phyloP scores from a whole-genome alignment of 345 rosid species.

The Ceriops zippeliana region DNA sequence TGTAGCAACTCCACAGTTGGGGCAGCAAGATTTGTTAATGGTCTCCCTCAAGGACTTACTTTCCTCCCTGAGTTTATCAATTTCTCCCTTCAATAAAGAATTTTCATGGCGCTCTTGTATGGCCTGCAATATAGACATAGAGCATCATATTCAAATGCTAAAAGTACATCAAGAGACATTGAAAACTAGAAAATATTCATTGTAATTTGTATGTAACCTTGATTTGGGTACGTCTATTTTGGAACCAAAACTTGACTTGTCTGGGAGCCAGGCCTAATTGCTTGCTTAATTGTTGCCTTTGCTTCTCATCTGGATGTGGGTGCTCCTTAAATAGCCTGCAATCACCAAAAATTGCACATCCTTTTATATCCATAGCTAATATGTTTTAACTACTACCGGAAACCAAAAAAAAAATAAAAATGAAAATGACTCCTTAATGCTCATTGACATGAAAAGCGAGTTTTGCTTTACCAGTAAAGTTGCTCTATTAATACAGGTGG shows the following conservation, averaged over 20 bases:
- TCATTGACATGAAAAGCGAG: too few species aligned
- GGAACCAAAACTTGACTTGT: constrained; percentile 99
- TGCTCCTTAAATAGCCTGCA: constrained; percentile 89
- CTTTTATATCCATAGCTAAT: not conserved
- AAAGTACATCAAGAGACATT: not conserved
- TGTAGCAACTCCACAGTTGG: constrained; percentile 69
- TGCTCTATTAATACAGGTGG: too few species aligned
- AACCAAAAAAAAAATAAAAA: too few species aligned
- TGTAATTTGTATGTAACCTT: constrained; percentile 33
- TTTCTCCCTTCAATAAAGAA: constrained; percentile 69
- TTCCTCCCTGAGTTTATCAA: constrained; percentile 84
- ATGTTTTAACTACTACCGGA: too few species aligned
- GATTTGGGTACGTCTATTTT: constrained; percentile 95
- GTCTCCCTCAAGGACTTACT: constrained; percentile 85
- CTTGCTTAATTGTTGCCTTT: constrained; percentile 90
- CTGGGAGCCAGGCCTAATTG: constrained; percentile 92
- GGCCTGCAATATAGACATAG: constrained; percentile 40
- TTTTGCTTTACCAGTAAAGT: too few species aligned
- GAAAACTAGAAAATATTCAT: not conserved
- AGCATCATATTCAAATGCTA: not conserved
- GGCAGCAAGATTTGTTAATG: constrained; percentile 69
- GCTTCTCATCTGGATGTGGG: constrained; percentile 99
- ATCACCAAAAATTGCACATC: not conserved
- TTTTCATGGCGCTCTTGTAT: constrained; percentile 97
- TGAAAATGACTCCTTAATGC: too few species aligned